phyloP scores from a whole-genome alignment of 805 yeast species.

The Wickerhamomyces bovis region DNA sequence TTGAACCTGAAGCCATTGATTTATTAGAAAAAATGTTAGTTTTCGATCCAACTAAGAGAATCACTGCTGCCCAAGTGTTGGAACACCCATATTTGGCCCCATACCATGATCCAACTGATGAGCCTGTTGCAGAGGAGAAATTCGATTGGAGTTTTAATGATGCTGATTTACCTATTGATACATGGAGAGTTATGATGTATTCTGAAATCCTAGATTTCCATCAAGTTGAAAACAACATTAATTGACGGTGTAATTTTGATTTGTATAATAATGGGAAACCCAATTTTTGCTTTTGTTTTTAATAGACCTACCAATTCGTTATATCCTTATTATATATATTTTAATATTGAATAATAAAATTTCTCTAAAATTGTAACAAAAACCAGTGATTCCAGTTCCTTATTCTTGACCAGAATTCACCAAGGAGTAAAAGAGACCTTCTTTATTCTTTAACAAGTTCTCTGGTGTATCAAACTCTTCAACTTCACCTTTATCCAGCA shows the following conservation, averaged over 20 bases:
- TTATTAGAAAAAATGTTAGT: constrained; percentile 84
- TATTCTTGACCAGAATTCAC: constrained; percentile 47
- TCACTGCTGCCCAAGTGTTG: constrained; percentile 86
- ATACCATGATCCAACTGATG: constrained; percentile 96
- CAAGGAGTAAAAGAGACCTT: constrained; percentile 71
- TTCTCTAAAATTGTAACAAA: background rate
- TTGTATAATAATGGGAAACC: background rate
- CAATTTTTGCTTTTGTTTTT: background rate
- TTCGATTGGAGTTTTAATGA: constrained; percentile 99
- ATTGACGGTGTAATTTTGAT: background rate
- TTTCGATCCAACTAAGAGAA: constrained; percentile 91
- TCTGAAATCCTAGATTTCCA: constrained; percentile 95
- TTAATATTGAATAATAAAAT: too few relatives aligned
- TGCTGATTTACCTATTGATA: constrained; percentile 94
- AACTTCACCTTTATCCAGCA: constrained; percentile 67
- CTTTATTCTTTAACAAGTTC: constrained; percentile 55
- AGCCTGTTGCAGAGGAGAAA: constrained; percentile 86
- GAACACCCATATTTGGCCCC: constrained; percentile 89
- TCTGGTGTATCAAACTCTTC: constrained; percentile 73
- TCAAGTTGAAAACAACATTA: constrained; percentile 45
- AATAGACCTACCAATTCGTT: background rate
- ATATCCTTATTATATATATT: too few relatives aligned
- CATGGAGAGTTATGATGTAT: constrained; percentile 99
- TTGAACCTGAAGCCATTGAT: constrained; percentile 84
- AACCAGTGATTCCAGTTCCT: too few relatives aligned